Evolutionary conservation across 805 yeast genomes (phyloP), one percentile per base, ranked within the genome.

Genomic region (Jamesozyma rosinii): DNA sequence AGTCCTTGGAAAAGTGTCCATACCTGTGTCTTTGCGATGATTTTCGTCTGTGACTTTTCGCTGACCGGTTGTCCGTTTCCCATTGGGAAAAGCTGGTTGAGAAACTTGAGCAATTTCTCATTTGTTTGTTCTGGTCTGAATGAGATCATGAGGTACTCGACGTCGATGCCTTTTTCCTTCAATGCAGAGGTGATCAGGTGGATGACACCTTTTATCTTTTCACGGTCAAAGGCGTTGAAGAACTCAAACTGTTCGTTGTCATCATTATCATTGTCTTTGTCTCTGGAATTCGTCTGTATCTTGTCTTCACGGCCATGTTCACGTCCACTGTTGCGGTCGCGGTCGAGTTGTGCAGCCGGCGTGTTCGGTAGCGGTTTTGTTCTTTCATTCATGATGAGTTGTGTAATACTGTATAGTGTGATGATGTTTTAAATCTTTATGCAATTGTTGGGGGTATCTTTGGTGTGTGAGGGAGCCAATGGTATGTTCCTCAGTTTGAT

Each of bases 141-240:
- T 0, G 95, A 92, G 31, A 88, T 69, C 51, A 87, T 69, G 1
- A 88, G 60, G 43, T 79, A 79, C 5, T 94, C 94, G 0, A 85
- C 75, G 52, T 79, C 76, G 1, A 83, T 66, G 22, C 89, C 92
- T 44, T 79, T 71, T 9, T 67, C 66, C 57, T 87, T 87, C 48
- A 88, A 62, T 47, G 83, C 88, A 4, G 75, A 74, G 0, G 95
- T 85, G 36, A 86, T 75, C 21, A 71, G 54, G 59, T 83, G 92
- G 32, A 87, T 72, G 22, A 82, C 68, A 24, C 76, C 77, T 56
- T 80, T 80, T 18, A 86, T 74, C 40, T 78, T 77, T 50, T 79
- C 78, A 43, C 90, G 67, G 19, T 79, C 71, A 51, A 82, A 77
- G 49, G 76, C 71, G 48, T 69, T 69, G 33, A 55, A 60, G 44